phyloP scores from a whole-genome alignment of 2,329 filamentous ascomycete genomes.

The Trichocomaceae sp. region DNA sequence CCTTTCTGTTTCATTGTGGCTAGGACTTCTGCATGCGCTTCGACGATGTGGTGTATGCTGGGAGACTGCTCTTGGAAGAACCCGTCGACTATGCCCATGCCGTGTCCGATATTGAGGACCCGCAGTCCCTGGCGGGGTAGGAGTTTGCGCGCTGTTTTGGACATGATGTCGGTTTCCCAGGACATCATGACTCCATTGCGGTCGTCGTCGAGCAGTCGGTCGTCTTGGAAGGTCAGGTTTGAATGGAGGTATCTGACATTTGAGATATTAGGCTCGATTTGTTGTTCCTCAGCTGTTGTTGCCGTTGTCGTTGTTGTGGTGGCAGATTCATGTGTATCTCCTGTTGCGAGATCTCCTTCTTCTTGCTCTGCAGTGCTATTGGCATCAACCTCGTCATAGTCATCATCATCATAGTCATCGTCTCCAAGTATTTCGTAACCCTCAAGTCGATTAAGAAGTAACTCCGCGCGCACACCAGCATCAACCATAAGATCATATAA shows the following conservation, averaged over 20 bases:
- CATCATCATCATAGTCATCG: constrained; percentile 39
- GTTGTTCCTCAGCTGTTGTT: background rate
- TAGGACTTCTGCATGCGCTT: constrained; percentile 74
- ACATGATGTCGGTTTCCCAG: constrained; percentile 86
- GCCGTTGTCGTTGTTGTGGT: background rate
- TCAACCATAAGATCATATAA: constrained; percentile 81
- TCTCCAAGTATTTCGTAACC: constrained; percentile 65
- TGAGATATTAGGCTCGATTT: constrained; percentile 44
- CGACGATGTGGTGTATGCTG: constrained; percentile 71
- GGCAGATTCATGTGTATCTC: constrained; percentile 4
- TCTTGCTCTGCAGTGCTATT: constrained; percentile 12
- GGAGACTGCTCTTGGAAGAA: constrained; percentile 66
- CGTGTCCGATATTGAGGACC: constrained; percentile 80
- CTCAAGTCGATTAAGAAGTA: constrained; percentile 75
- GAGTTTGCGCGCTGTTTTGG: constrained; percentile 63
- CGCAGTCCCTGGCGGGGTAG: constrained; percentile 56
- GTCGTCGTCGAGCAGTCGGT: constrained; percentile 64
- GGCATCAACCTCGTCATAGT: constrained; percentile 23
- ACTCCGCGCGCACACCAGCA: constrained; percentile 82
- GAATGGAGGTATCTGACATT: constrained; percentile 64
- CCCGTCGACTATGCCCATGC: constrained; percentile 80
- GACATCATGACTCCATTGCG: constrained; percentile 90
- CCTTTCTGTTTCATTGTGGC: constrained; percentile 60
- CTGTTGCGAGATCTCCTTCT: background rate
- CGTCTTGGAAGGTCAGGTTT: constrained; percentile 56